Evolutionary conservation across 169 alveolate species (phyloP).

Genomic region (Cyclospora cayetanensis): DNA sequence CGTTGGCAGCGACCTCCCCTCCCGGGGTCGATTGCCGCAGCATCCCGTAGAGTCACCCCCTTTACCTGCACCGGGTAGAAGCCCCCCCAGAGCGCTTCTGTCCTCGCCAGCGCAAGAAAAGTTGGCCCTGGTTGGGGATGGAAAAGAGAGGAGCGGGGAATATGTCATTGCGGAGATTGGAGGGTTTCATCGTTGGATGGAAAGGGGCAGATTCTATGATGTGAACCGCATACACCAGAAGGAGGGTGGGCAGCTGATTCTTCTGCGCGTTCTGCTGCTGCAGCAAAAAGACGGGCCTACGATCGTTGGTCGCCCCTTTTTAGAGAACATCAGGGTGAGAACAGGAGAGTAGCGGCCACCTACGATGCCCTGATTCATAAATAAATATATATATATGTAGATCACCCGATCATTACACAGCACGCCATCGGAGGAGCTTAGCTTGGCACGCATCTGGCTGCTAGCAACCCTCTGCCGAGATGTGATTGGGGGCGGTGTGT

Average conservation of each 20-base stretch:
- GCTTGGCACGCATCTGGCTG: too few species aligned
- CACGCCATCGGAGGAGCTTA: too few species aligned
- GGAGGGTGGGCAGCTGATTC: slow-evolving; percentile 79
- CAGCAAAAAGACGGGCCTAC: slow-evolving; percentile 81
- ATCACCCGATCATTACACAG: too few species aligned
- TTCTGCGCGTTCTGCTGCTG: slow-evolving; percentile 82
- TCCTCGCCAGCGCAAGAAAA: slow-evolving; percentile 85
- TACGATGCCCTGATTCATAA: neutral
- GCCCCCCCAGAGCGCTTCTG: neutral
- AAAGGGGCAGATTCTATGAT: slow-evolving; percentile 87
- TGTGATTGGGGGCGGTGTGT: too few species aligned
- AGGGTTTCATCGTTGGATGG: slow-evolving; percentile 85
- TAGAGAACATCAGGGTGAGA: slow-evolving; percentile 82
- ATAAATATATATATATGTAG: neutral
- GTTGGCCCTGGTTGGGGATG: slow-evolving; percentile 79
- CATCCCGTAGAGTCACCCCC: too few species aligned
- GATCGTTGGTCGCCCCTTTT: slow-evolving; percentile 83
- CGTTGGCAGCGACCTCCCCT: neutral
- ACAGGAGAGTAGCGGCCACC: neutral
- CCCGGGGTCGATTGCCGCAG: too few species aligned
- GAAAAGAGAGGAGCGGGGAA: slow-evolving; percentile 84
- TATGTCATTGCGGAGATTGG: slow-evolving; percentile 83
- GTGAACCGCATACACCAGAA: slow-evolving; percentile 84
- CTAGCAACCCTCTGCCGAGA: too few species aligned
- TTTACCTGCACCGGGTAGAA: too few species aligned